These are phyloP conservation scores for Aspergillus viridinutans DNA, from an alignment of 2,329 filamentous ascomycete genomes.

Conservation along the genomic window DNA sequence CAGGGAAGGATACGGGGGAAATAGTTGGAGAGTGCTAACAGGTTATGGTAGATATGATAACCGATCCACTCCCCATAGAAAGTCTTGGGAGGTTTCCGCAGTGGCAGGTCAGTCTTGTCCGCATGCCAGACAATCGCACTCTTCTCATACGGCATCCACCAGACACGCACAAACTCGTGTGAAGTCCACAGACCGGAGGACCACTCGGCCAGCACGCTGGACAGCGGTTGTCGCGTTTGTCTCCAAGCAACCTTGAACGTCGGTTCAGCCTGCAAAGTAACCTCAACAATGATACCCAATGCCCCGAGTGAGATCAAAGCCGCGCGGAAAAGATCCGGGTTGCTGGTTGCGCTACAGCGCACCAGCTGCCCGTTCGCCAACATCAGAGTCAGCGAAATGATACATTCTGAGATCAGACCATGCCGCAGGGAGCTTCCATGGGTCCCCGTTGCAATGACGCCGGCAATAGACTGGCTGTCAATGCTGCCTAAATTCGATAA, in stretches of 20 bases:
- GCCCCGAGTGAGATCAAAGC: constrained; percentile 83
- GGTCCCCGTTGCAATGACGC: constrained; percentile 87
- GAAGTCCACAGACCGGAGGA: constrained; percentile 70
- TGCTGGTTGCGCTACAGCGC: constrained; percentile 63
- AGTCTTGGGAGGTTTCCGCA: constrained; percentile 56
- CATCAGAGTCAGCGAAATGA: constrained; percentile 72
- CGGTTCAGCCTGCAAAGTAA: constrained; percentile 76
- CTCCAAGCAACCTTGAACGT: constrained; percentile 82
- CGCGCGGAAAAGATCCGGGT: constrained; percentile 79
- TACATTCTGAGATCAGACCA: constrained; percentile 76
- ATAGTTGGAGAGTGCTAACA: constrained; percentile 75
- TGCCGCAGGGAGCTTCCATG: constrained; percentile 84
- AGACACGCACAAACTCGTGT: constrained; percentile 86
- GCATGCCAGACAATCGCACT: constrained; percentile 86
- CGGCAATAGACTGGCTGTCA: constrained; percentile 87
- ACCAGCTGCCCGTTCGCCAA: constrained; percentile 73
- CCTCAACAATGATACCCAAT: constrained; percentile 83
- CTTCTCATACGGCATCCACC: constrained; percentile 95
- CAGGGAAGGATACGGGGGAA: constrained; percentile 75
- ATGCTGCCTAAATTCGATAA: constrained; percentile 94
- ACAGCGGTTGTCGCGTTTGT: constrained; percentile 71
- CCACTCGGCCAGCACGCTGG: constrained; percentile 68
- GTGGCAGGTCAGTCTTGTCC: constrained; percentile 65
- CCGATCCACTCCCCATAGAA: constrained; percentile 82
- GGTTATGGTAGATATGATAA: constrained; percentile 86